Evolutionary conservation across 179 eudicot species (phyloP), one percentile per base, ranked within the genome.

Genomic region (Drosera spatulata): DNA sequence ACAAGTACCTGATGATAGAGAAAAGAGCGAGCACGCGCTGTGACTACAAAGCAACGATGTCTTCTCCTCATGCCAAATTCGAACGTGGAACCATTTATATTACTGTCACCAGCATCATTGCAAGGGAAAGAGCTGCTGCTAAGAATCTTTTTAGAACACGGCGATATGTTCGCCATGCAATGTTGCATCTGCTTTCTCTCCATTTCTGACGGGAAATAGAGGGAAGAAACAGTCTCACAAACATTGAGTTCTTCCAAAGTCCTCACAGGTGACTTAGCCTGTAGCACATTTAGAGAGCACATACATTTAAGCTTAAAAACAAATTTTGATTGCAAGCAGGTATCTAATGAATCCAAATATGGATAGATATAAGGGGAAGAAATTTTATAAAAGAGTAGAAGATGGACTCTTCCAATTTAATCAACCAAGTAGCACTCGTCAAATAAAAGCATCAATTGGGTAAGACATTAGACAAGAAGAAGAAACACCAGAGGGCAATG

Each of bases 181-280:
- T 7, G 10, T 62, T 60, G 61, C 59, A 59, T 65, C 46, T 56
- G 70, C 62, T 67, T 76, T 51, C 75, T 73, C 68, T 69, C 80
- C 11, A 5, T 53, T 41, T 62, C 10, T 58, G 86, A 76, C 61
- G 83, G 85, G 64, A 86, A 82, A 79, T 68, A 77, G 39, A 89
- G 82, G 67, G 76, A 55, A 51, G 95, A 71, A 60, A 71, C 67
- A 57, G 85, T 79, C 71, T 89, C 90, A 8, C 64, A 73, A 65
- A 93, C 95, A 67, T 59, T 71, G 58, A 93, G 69, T 70, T 93
- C 99, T 12, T 88, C 96, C 54, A 93, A 66, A 54, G 77, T 77
- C 75, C 90, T 79, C 52, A 93, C 61, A 10, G 99, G 93, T 64
- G 99, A 89, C 44, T 81, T 89, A 4, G 99, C 99, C 99, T 89